Percentiles rank a stretch among this genome's conserved stretches.
These are phyloP conservation scores for Orychophragmus violaceus DNA, from an alignment of 345 rosid species.

Conservation along the genomic window DNA sequence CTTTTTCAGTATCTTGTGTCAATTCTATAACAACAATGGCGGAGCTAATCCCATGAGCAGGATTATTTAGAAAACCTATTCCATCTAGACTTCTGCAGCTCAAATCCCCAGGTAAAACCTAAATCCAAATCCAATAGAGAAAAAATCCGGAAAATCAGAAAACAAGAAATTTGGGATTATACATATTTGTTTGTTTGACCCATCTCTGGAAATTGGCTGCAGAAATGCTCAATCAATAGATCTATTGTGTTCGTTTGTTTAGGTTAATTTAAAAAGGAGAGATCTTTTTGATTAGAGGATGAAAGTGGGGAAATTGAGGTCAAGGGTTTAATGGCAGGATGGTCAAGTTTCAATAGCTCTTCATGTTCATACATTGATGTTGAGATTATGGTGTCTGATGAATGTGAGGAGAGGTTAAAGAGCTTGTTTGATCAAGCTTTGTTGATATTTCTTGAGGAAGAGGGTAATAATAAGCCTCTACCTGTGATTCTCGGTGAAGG, in stretches of 20 bases:
- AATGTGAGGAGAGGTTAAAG: conserved; percentile 32
- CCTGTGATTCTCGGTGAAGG: conserved; percentile 51
- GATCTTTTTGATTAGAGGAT: conserved; percentile 6
- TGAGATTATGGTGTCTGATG: conserved; percentile 24
- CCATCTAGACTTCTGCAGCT: conserved; percentile 8
- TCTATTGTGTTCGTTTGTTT: neutral
- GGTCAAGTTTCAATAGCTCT: conserved; percentile 40
- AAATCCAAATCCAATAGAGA: neutral
- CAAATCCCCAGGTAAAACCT: conserved; percentile 15
- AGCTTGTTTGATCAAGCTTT: conserved; percentile 51
- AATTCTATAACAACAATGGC: conserved; percentile 26
- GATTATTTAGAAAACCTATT: neutral
- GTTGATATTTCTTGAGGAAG: conserved; percentile 40
- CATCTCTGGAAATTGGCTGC: neutral
- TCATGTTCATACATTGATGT: conserved; percentile 23
- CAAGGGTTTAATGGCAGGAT: conserved; percentile 48
- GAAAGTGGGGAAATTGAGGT: conserved; percentile 2
- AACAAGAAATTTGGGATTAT: neutral
- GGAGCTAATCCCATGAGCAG: conserved; percentile 16
- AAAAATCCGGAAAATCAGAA: neutral
- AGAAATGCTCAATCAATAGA: neutral
- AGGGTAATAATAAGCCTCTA: conserved; percentile 44
- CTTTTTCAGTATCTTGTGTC: conserved; percentile 10
- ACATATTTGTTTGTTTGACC: conserved; percentile 3
- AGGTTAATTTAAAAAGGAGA: neutral